phyloP scores from a whole-genome alignment of 139 green algal species.

The Pleodorina starrii region DNA sequence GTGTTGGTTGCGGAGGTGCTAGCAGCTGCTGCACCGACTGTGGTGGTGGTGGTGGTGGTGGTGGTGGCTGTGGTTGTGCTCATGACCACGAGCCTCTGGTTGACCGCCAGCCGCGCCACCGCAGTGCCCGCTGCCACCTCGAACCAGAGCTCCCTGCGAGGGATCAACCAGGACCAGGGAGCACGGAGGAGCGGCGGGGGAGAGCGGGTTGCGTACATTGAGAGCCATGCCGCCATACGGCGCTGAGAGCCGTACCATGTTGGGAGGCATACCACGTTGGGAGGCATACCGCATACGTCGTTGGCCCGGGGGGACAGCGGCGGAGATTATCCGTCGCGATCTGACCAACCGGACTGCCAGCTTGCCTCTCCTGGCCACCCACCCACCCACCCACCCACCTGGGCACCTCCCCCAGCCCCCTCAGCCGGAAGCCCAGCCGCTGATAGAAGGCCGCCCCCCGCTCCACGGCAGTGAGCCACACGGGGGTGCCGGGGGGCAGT shows the following conservation, averaged over 20 bases:
- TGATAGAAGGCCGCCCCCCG: not conserved
- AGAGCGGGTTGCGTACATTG: too few relatives aligned
- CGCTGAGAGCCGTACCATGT: not conserved
- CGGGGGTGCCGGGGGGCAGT: not conserved
- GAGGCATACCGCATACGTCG: not conserved
- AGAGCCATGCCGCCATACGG: too few relatives aligned
- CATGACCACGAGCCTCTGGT: conserved; percentile 34
- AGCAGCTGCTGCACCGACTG: too few relatives aligned
- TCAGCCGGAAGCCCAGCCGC: conserved; percentile 7
- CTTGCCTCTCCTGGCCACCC: not conserved
- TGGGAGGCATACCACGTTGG: not conserved
- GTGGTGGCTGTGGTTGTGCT: not conserved
- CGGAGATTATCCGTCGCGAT: not conserved
- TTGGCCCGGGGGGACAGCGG: not conserved
- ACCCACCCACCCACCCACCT: not conserved
- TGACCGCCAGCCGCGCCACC: conserved; percentile 5
- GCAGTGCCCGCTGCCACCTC: conserved; percentile 18
- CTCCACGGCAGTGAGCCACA: conserved; percentile 32
- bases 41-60: not conserved
- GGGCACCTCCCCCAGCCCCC: conserved; percentile 6
- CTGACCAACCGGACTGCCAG: not conserved
- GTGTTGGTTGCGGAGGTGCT: too few relatives aligned
- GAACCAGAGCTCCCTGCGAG: not conserved
- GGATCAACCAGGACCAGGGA: not conserved
- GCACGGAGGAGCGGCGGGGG: not conserved